Base-by-base conservation (phyloP, 768 basidiomycete species). In the Brasilioporus rufonigricans region DNA sequence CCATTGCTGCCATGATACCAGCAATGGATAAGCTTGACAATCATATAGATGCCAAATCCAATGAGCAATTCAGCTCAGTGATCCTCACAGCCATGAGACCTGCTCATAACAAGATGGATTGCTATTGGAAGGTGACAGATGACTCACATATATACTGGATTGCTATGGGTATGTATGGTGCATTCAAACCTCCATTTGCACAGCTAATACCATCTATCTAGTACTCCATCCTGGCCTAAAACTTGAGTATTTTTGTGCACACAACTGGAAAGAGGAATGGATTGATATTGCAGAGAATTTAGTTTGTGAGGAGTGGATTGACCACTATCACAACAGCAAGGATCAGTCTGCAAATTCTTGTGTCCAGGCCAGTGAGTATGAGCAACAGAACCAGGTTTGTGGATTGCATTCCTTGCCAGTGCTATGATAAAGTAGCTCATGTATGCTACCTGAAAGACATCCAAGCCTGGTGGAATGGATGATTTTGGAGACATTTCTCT, bases 21-120 rank as follows among this genome's bases (percentile, higher is more conserved):
- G 45, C 45, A 3, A 46, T 46, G 45, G 45, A 46, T 19, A 54
- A 48, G 16, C 46, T 54, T 14, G 40, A 54, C 24, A 31, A 31
- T 13, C 16, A 53, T 5, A 14, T 44, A 5, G 24, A 48, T 14
- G n/a, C n/a, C 31, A 31, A 31, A 11, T 6, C 11, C 31, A 31
- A 31, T 11, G 11, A 31, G 31, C 39, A 41, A 13, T 12, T 41
- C 7, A 12, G 18, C n/a, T 10, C 53, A 1, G 27, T 39, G 1
- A 21, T 54, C 5, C 2, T 48, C 5, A 5, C 24, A 8, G 53
- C 46, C 2, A 54, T 54, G 46, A 7, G 35, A 12, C 46, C 48
- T 2, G 39, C 53, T 1, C 5, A 9, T 2, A 48, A 54, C 38
- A 54, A 54, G 31, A 48, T 54, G 53, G 47, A 54, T 24, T n/a